These are phyloP conservation scores for Colletotrichum siamense DNA, from an alignment of 2,329 filamentous ascomycete genomes.

Conservation along the genomic window DNA sequence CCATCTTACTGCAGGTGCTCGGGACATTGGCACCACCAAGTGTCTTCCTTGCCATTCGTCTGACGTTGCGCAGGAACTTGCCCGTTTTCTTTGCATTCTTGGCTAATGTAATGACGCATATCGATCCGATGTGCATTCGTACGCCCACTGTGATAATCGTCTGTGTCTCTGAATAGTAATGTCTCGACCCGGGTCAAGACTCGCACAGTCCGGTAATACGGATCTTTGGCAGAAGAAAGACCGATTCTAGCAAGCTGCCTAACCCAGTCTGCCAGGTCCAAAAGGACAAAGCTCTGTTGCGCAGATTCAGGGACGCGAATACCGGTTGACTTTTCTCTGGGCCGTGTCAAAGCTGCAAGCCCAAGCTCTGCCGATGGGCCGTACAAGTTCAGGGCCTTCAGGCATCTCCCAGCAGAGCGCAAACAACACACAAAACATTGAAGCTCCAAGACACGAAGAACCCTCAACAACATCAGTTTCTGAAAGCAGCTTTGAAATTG, in stretches of 20 bases:
- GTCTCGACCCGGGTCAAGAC: not conserved
- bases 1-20: constrained; percentile 9
- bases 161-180: not conserved
- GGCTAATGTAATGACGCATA: constrained; percentile 6
- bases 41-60: not conserved
- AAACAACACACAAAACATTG: constrained; percentile 1
- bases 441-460: not conserved
- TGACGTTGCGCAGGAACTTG: not conserved
- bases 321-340: not conserved
- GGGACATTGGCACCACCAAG: not conserved
- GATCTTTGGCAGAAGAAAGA: not conserved
- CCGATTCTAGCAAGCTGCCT: not conserved
- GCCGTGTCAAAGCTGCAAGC: not conserved
- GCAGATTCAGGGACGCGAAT: not conserved
- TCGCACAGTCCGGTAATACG: not conserved
- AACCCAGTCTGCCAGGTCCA: not conserved
- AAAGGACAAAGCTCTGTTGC: not conserved
- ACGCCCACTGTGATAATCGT: not conserved
- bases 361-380: not conserved
- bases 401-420: not conserved
- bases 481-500: not conserved
- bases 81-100: not conserved
- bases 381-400: not conserved
- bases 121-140: not conserved
- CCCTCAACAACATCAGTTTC: not conserved